Conservation (phyloP, 495 filamentous ascomycete species). For the Aspergillus saccharolyticus region DNA sequence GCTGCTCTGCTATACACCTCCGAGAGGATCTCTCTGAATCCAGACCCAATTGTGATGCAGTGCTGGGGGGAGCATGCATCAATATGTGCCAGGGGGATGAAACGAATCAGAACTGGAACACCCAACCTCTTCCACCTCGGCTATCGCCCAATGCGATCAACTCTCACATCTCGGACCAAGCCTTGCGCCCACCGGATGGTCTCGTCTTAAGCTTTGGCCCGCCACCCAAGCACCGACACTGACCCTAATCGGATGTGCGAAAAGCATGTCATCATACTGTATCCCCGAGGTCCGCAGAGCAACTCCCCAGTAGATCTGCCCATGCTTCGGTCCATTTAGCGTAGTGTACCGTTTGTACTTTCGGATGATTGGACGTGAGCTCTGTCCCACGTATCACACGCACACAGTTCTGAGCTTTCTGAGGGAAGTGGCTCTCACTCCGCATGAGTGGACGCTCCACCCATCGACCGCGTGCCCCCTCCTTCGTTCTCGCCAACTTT, state of each 20-base stretch:
- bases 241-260: conserved; percentile 11
- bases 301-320: conserved; percentile 1
- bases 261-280: conserved; percentile 4
- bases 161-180: background rate
- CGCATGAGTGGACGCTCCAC: background rate
- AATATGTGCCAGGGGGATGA: background rate
- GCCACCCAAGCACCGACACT: conserved; percentile 7
- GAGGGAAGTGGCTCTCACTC: background rate
- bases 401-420: too few relatives aligned
- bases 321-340: background rate
- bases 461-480: background rate
- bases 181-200: background rate
- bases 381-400: background rate
- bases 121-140: background rate
- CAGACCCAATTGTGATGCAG: too few relatives aligned
- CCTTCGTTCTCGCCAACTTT: background rate
- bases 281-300: background rate
- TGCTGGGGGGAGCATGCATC: background rate
- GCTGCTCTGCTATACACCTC: too few relatives aligned
- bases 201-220: conserved; percentile 13
- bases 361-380: background rate
- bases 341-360: background rate
- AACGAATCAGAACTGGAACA: background rate
- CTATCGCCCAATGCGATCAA: background rate
- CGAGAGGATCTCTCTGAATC: too few relatives aligned